These are phyloP conservation scores for Smittium culicis DNA, from an alignment of 371 early-diverging fungal species.

Conservation along the genomic window DNA sequence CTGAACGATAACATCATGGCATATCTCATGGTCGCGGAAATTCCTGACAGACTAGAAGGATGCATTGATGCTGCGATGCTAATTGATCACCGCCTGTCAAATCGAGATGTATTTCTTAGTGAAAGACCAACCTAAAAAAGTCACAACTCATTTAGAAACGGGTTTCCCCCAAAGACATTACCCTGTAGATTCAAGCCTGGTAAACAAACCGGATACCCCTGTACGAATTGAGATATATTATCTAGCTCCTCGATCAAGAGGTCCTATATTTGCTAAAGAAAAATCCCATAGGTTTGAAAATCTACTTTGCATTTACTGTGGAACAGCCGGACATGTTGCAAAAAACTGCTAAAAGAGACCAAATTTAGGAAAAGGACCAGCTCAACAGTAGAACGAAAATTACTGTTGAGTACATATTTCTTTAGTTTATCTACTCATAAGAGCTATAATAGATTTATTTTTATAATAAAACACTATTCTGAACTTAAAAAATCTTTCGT, in stretches of 20 bases:
- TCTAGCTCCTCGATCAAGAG: no score
- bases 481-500: not conserved
- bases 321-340: not conserved
- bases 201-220: not conserved
- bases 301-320: slow-evolving; percentile 6
- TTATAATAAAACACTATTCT: not conserved
- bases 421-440: not conserved
- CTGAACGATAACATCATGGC: not conserved
- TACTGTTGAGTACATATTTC: not conserved
- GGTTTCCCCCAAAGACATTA: not conserved
- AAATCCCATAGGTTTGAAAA: not conserved
- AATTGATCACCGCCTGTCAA: slow-evolving; percentile 5
- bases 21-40: not conserved
- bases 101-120: no score
- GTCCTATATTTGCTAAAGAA: slow-evolving; percentile 4
- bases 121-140: not conserved
- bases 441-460: slow-evolving; percentile 1
- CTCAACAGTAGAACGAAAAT: slow-evolving; percentile 4
- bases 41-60: slow-evolving; percentile 2
- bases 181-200: not conserved
- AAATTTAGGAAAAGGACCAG: not conserved
- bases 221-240: not conserved
- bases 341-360: not conserved
- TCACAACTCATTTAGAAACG: not conserved
- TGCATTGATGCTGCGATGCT: not conserved